Percentiles rank a stretch among this genome's conserved stretches.
phyloP scores from a whole-genome alignment of 495 filamentous ascomycete genomes.

The Penicillium silybi region DNA sequence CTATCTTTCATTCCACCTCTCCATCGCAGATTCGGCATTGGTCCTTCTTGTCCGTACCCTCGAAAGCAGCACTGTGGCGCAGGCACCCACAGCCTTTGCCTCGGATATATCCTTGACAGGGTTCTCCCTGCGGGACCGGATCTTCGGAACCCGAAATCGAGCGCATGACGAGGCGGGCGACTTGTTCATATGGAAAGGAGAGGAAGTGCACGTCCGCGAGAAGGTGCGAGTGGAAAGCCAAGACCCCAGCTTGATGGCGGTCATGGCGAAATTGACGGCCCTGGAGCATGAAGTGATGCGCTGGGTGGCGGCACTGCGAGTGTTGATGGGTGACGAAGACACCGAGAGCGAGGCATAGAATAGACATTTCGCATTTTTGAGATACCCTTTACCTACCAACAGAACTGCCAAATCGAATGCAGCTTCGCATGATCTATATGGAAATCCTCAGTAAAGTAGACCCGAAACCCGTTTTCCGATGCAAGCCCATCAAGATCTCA shows the following conservation, averaged over 20 bases:
- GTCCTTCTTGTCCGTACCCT: constrained; percentile 77
- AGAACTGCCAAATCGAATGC: not conserved
- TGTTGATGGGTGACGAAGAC: constrained; percentile 69
- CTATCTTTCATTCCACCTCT: constrained; percentile 68
- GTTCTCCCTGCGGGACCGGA: constrained; percentile 54
- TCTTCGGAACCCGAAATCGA: constrained; percentile 51
- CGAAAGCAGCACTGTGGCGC: constrained; percentile 56
- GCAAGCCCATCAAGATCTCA: not conserved
- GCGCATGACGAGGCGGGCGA: constrained; percentile 80
- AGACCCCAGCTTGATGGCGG: constrained; percentile 82
- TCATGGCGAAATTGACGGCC: constrained; percentile 81
- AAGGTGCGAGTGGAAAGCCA: constrained; percentile 88
- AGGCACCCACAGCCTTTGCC: constrained; percentile 57
- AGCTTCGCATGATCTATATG: not conserved
- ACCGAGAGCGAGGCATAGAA: constrained; percentile 33
- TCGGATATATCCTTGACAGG: constrained; percentile 50
- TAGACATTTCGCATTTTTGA: constrained; percentile 5
- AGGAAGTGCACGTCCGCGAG: constrained; percentile 80
- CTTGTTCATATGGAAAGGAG: constrained; percentile 62
- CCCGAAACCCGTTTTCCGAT: no score
- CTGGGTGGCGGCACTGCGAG: constrained; percentile 65
- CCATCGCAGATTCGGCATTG: constrained; percentile 71
- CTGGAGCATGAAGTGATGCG: constrained; percentile 68
- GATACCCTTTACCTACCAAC: not conserved
- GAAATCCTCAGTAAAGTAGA: not conserved